These are phyloP conservation scores for Neopestalotiopsis sp. DNA, from an alignment of 2,329 filamentous ascomycete genomes.

Conservation along the genomic window DNA sequence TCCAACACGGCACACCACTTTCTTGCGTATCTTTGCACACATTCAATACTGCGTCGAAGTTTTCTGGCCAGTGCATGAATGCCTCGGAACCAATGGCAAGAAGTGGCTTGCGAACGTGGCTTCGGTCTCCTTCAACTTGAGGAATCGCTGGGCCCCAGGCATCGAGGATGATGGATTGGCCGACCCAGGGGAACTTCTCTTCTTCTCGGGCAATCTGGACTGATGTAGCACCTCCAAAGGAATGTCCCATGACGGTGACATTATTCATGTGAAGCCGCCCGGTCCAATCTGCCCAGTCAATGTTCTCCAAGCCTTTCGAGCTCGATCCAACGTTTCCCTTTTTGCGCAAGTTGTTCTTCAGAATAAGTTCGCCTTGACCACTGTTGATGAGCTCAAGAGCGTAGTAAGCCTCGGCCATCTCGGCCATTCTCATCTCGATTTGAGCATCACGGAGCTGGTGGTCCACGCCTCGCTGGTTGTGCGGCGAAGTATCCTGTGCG, in stretches of 20 bases:
- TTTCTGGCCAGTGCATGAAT: constrained; percentile 72
- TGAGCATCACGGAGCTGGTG: constrained; percentile 63
- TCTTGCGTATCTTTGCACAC: constrained; percentile 61
- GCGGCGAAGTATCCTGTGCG: constrained; percentile 53
- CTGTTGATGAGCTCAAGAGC: constrained; percentile 59
- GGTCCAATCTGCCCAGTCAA: constrained; percentile 62
- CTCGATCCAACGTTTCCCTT: constrained; percentile 64
- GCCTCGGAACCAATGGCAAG: constrained; percentile 70
- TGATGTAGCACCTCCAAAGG: constrained; percentile 69
- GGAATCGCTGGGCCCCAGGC: constrained; percentile 63
- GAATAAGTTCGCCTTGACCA: constrained; percentile 57
- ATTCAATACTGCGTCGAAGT: constrained; percentile 61
- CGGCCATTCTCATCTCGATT: constrained; percentile 65
- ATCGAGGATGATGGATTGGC: constrained; percentile 70
- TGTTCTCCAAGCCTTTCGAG: constrained; percentile 60
- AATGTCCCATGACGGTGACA: constrained; percentile 68
- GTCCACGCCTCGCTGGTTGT: constrained; percentile 65
- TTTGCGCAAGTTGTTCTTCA: constrained; percentile 56
- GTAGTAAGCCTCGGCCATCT: constrained; percentile 67
- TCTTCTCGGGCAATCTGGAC: constrained; percentile 62
- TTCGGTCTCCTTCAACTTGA: constrained; percentile 46
- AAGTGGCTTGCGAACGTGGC: constrained; percentile 56
- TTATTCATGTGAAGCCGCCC: constrained; percentile 58
- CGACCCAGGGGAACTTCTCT: constrained; percentile 60
- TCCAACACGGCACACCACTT: constrained; percentile 51